Conservation (phyloP, 208 protist genomes). For the Trichomonas vaginalis region DNA sequence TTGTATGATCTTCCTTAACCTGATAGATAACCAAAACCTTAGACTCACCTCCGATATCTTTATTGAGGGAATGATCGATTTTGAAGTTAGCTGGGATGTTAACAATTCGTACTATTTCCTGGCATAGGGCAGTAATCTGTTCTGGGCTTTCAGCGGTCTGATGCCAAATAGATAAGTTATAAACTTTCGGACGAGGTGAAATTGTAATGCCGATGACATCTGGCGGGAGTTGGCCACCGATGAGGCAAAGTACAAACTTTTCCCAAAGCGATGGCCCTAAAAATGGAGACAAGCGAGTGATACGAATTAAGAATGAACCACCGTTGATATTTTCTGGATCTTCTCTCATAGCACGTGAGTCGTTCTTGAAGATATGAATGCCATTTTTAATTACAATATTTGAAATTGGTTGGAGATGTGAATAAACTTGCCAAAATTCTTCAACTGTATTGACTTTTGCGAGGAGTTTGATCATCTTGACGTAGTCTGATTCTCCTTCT, state of each 20-base stretch:
- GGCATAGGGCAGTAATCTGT: background rate
- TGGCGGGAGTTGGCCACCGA: background rate
- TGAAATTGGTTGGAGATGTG: background rate
- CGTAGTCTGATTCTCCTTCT: background rate
- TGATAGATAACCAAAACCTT: too few species aligned
- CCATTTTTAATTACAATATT: background rate
- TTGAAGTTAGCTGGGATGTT: too few species aligned
- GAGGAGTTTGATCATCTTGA: background rate
- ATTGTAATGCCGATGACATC: background rate
- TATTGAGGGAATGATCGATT: too few species aligned
- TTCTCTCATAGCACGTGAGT: background rate
- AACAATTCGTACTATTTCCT: too few species aligned
- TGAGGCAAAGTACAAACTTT: background rate
- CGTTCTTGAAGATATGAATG: background rate
- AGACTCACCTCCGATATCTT: too few species aligned
- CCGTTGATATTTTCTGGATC: background rate
- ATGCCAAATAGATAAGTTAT: background rate
- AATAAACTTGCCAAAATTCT: background rate
- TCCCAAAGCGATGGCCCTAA: background rate
- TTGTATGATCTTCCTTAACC: too few species aligned
- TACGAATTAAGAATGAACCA: background rate
- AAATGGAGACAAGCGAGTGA: background rate
- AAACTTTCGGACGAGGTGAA: background rate
- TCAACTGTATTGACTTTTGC: background rate
- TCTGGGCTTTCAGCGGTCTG: background rate